Evolutionary conservation across 768 basidiomycete genomes (phyloP).

Genomic region (Mycena galopus): DNA sequence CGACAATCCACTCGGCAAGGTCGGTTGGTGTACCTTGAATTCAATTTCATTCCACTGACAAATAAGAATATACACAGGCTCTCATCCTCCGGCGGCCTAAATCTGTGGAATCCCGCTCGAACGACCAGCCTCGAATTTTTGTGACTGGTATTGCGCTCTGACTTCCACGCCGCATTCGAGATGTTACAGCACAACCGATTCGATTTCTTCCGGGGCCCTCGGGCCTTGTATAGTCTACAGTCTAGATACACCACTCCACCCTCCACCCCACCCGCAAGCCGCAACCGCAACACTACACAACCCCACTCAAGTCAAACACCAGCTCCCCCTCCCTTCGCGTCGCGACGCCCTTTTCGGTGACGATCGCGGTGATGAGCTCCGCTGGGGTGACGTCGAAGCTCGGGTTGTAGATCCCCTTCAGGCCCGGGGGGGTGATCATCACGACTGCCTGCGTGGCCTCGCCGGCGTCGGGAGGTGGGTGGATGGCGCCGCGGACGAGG

Average conservation of each 20-base stretch:
- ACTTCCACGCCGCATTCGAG: not conserved
- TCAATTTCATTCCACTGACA: too few species aligned
- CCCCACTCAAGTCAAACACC: slow-evolving; percentile 58
- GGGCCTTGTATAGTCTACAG: not conserved
- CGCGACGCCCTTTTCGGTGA: slow-evolving; percentile 95
- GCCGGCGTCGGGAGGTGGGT: slow-evolving; percentile 60
- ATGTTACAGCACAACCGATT: not conserved
- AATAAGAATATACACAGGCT: slow-evolving; percentile 22
- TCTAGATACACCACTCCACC: not conserved
- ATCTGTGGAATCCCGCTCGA: slow-evolving; percentile 24
- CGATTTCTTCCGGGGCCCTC: not conserved
- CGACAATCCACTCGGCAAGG: slow-evolving; percentile 68
- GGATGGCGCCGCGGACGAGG: slow-evolving; percentile 85
- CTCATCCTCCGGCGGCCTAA: slow-evolving; percentile 37
- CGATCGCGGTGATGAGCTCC: slow-evolving; percentile 92
- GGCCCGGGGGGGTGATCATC: slow-evolving; percentile 81
- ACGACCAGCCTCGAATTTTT: slow-evolving; percentile 26
- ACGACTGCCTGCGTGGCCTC: slow-evolving; percentile 79
- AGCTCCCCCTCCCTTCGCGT: slow-evolving; percentile 59
- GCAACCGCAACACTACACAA: slow-evolving; percentile 56
- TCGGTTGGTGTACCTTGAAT: slow-evolving; percentile 44
- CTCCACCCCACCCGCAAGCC: not conserved
- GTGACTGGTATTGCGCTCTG: slow-evolving; percentile 30
- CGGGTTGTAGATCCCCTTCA: slow-evolving; percentile 87
- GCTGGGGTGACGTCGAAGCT: slow-evolving; percentile 98